phyloP scores from a whole-genome alignment of 441 rosid genomes.

The Populus trichocarpa region DNA sequence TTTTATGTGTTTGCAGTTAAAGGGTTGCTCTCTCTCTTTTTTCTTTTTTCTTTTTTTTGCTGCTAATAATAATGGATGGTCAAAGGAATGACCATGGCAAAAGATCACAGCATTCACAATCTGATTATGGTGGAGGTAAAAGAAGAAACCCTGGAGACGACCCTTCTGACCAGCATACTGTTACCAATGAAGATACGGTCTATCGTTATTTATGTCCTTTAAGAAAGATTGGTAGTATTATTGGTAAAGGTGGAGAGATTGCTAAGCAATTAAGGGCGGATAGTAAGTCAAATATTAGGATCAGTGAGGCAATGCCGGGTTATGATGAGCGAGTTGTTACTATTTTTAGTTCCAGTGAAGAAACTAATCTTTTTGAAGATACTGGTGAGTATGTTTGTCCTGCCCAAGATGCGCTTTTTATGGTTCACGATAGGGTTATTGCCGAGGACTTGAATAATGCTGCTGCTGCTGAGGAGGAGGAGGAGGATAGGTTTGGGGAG shows the following conservation, averaged over 20 bases:
- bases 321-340: constrained; percentile 92
- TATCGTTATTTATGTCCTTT: constrained; percentile 81
- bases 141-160: constrained; percentile 69
- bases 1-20: neutral
- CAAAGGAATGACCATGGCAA: constrained; percentile 84
- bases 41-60: neutral
- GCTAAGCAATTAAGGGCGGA: constrained; percentile 81
- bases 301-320: constrained; percentile 75
- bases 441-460: constrained; percentile 52
- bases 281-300: constrained; percentile 77
- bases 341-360: constrained; percentile 73
- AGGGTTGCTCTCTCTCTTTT: neutral
- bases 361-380: constrained; percentile 65
- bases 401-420: constrained; percentile 89
- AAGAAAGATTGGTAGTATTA: constrained; percentile 90
- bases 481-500: constrained; percentile 46
- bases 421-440: constrained; percentile 77
- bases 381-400: constrained; percentile 59
- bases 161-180: constrained; percentile 44
- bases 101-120: constrained; percentile 59
- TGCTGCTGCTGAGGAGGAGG: constrained; percentile 17
- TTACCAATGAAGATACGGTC: constrained; percentile 74
- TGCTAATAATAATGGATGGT: constrained; percentile 46
- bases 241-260: constrained; percentile 94
- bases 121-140: constrained; percentile 70